Percentiles rank a stretch among this genome's conserved stretches.
Conservation (phyloP, 176 grass and related monocot species). For the Oryza coarctata region DNA sequence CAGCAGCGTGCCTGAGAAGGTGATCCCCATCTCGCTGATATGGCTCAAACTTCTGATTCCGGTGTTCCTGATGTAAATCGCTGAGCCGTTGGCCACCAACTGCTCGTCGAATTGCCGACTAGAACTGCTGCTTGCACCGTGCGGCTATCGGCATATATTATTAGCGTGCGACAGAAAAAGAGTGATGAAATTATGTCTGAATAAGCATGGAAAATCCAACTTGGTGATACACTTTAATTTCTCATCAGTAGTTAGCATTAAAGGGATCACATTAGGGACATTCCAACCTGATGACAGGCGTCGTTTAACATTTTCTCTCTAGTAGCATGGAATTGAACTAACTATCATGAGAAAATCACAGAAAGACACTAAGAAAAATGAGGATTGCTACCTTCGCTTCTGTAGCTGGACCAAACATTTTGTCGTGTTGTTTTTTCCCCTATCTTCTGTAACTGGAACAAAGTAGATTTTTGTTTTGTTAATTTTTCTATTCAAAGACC, state of each 20-base stretch:
- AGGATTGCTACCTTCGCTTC: neutral
- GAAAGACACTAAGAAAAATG: neutral
- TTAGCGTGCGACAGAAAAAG: neutral
- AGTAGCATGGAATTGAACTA: neutral
- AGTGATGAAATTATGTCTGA: neutral
- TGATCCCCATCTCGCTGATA: constrained; percentile 2
- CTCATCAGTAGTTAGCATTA: neutral
- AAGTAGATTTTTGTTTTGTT: neutral
- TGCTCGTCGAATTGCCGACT: constrained; percentile 28
- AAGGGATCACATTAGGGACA: neutral
- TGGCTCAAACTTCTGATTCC: neutral
- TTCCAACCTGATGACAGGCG: neutral
- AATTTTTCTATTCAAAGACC: neutral
- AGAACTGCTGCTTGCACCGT: neutral
- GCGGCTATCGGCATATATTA: neutral
- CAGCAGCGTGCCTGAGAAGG: constrained; percentile 73
- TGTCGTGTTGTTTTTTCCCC: too few species aligned
- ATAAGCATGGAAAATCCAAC: neutral
- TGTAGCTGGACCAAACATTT: neutral
- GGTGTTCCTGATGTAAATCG: neutral
- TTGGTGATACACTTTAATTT: neutral
- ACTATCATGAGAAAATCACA: neutral
- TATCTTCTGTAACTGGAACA: neutral
- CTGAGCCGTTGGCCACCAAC: neutral
- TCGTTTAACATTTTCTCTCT: neutral